Conservation (phyloP, 148 eudicot species). For the Rhododendron simsii region DNA sequence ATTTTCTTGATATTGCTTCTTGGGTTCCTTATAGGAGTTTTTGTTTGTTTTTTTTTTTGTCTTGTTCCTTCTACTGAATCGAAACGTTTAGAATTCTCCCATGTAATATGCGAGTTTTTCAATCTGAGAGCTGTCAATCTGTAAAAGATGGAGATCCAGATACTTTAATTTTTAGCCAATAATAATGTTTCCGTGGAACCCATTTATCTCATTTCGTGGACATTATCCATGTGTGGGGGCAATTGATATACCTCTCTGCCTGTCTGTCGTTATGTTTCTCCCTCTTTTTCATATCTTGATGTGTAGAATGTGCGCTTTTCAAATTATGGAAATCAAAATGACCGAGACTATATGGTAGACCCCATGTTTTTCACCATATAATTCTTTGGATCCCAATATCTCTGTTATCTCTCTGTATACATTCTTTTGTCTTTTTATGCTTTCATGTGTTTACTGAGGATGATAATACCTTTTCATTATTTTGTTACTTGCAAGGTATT, state of each 20-base stretch:
- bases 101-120: not conserved
- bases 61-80: not conserved
- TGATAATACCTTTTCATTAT: conserved; percentile 7
- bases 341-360: conserved; percentile 26
- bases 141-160: conserved; percentile 6
- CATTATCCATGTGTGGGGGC: not conserved
- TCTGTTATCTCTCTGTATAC: conserved; percentile 21
- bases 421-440: conserved; percentile 1
- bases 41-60: not conserved
- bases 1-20: not conserved
- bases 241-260: conserved; percentile 4
- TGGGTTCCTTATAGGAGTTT: not conserved
- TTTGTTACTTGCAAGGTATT: conserved; percentile 2
- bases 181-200: not conserved
- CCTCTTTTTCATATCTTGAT: not conserved
- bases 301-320: conserved; percentile 9
- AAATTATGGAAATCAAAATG: conserved; percentile 4
- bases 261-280: conserved; percentile 3
- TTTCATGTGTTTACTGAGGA: conserved; percentile 7
- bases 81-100: not conserved
- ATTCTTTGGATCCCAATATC: conserved; percentile 40
- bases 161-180: not conserved
- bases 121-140: not conserved
- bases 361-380: conserved; percentile 15
- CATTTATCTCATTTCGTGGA: not conserved